These are phyloP conservation scores for Adenanthera pavonina DNA, from an alignment of 306 rosid genomes.

Conservation along the genomic window DNA sequence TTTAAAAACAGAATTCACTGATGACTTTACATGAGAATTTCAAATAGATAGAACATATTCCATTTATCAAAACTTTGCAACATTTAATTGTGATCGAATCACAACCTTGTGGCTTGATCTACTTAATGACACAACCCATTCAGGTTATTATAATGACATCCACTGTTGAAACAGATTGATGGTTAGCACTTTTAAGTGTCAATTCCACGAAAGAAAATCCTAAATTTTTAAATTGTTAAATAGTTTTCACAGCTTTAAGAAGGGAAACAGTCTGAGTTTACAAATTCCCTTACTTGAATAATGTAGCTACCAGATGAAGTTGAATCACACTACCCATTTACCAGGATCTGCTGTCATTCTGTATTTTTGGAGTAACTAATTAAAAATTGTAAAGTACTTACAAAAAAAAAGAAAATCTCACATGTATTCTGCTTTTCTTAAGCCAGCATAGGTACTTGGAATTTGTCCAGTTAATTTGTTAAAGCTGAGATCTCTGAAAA, in stretches of 20 bases:
- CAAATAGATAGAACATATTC: neutral
- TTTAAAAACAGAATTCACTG: neutral
- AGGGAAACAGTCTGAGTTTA: neutral
- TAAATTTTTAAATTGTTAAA: neutral
- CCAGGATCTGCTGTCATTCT: neutral
- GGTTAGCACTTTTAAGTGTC: neutral
- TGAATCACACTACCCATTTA: neutral
- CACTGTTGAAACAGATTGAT: slow-evolving; percentile 4
- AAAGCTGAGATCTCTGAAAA: slow-evolving; percentile 84
- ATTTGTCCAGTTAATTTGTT: slow-evolving; percentile 69
- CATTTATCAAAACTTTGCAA: neutral
- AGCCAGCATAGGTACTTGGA: slow-evolving; percentile 47
- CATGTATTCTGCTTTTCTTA: slow-evolving; percentile 44
- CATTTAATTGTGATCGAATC: neutral
- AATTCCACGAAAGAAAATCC: neutral
- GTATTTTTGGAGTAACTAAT: neutral
- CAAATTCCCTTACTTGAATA: neutral
- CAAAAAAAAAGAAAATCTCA: slow-evolving; percentile 42
- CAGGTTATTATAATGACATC: neutral
- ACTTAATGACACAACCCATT: neutral
- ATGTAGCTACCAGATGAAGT: neutral
- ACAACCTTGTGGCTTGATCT: neutral
- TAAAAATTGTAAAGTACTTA: neutral
- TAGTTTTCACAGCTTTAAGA: neutral
- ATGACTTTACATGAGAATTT: neutral